Conservation (phyloP, 2,329 filamentous ascomycete genomes). For the Trichophyton benhamiae region DNA sequence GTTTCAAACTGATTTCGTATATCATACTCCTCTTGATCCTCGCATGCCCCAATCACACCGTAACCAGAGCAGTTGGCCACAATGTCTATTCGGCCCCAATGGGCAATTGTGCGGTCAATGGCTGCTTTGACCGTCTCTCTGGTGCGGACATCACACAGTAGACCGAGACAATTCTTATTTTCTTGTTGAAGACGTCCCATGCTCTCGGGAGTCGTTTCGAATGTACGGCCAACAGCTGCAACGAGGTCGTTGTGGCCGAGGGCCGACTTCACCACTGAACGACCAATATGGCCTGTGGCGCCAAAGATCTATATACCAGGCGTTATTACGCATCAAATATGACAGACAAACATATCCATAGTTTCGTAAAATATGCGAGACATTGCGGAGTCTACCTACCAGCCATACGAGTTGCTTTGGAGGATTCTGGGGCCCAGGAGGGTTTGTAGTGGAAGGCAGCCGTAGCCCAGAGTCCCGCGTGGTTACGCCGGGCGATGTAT, state of each 20-base stretch:
- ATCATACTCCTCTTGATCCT: conserved; percentile 93
- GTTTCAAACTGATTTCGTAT: conserved; percentile 94
- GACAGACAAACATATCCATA: background rate
- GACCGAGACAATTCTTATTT: conserved; percentile 49
- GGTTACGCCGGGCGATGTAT: conserved; percentile 16
- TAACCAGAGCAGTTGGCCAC: conserved; percentile 92
- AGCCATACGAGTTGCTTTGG: conserved; percentile 76
- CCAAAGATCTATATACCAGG: conserved; percentile 61
- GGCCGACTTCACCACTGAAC: conserved; percentile 72
- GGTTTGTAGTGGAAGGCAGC: conserved; percentile 76
- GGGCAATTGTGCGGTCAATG: conserved; percentile 55
- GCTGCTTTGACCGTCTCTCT: conserved; percentile 63
- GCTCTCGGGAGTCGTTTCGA: conserved; percentile 59
- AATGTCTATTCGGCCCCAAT: conserved; percentile 73
- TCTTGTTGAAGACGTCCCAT: conserved; percentile 61
- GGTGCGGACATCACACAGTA: conserved; percentile 83
- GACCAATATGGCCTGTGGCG: conserved; percentile 92
- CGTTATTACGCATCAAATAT: background rate
- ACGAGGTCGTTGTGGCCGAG: conserved; percentile 72
- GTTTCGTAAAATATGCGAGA: background rate
- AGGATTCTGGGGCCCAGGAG: conserved; percentile 58
- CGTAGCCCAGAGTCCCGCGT: conserved; percentile 38
- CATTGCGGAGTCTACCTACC: conserved; percentile 40
- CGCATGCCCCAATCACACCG: conserved; percentile 87
- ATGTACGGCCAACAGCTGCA: conserved; percentile 69